A percentile compares a stretch with the other conserved stretches of the same genome.
Conservation (phyloP, 768 basidiomycete species). For the Tubosaeta brunneosetosa region DNA sequence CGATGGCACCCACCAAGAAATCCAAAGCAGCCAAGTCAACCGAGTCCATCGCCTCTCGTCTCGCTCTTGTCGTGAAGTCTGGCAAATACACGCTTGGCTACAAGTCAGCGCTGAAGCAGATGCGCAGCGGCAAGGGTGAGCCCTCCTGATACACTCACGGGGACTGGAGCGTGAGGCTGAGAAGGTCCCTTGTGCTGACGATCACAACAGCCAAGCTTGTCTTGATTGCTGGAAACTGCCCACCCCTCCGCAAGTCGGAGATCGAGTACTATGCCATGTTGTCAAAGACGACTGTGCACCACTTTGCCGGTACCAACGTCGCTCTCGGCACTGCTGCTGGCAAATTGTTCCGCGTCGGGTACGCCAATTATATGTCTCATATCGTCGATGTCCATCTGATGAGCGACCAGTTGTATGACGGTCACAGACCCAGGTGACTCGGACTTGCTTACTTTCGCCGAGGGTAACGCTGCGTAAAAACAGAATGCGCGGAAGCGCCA, state of each 20-base stretch:
- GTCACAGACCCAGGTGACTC: conserved; percentile 95
- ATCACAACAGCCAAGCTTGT: conserved; percentile 83
- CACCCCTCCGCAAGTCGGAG: conserved; percentile 98
- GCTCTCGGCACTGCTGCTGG: conserved; percentile 98
- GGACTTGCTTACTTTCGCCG: conserved; percentile 85
- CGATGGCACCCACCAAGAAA: conserved; percentile 95
- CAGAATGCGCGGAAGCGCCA: neutral
- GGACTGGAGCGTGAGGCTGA: conserved; percentile 98
- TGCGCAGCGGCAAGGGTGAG: conserved; percentile 97
- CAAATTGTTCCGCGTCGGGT: conserved; percentile 99
- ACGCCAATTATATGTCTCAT: conserved; percentile 17
- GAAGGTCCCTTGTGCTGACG: conserved; percentile 93
- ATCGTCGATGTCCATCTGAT: conserved; percentile 3
- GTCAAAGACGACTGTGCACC: conserved; percentile 98
- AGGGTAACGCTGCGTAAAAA: conserved; percentile 60
- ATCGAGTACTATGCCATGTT: conserved; percentile 99
- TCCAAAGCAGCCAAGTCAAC: conserved; percentile 90
- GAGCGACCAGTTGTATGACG: conserved; percentile 80
- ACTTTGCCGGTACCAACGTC: conserved; percentile 96
- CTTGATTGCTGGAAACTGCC: conserved; percentile 98
- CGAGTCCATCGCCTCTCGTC: conserved; percentile 89
- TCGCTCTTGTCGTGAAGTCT: conserved; percentile 97
- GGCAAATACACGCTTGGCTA: conserved; percentile 97
- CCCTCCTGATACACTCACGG: conserved; percentile 49
- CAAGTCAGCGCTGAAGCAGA: conserved; percentile 97